Evolutionary conservation across 2,329 filamentous ascomycete genomes (phyloP).

Genomic region (Rhinocladiella similis): DNA sequence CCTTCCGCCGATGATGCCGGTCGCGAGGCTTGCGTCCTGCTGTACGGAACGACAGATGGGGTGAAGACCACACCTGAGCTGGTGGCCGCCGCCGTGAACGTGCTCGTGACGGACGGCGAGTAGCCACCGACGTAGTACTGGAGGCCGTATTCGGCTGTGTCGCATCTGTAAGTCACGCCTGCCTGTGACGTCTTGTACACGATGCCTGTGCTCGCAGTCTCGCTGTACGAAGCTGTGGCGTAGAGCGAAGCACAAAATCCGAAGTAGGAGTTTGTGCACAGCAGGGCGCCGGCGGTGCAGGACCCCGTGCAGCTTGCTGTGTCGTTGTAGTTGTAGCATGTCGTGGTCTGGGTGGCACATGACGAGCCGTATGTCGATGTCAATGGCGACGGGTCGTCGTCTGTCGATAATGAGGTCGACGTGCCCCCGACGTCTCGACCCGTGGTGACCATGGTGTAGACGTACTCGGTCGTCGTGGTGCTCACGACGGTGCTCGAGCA

Average conservation of each 20-base stretch:
- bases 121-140: neutral
- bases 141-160: neutral
- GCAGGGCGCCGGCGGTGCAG: neutral
- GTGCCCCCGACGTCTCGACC: neutral
- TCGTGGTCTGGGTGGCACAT: neutral
- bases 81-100: neutral
- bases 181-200: neutral
- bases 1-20: neutral
- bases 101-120: neutral
- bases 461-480: neutral
- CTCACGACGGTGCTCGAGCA: neutral
- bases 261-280: neutral
- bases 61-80: neutral
- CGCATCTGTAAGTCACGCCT: neutral
- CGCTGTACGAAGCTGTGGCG: neutral
- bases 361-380: neutral
- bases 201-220: neutral
- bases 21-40: neutral
- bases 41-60: neutral
- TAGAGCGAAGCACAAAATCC: neutral
- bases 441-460: neutral
- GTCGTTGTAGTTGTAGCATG: neutral
- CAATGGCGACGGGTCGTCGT: neutral
- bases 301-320: neutral
- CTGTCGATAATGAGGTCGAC: neutral